Evolutionary conservation across 371 early-diverging fungal genomes (phyloP).

Genomic region (Ecytonucleospora hepatopenaei): DNA sequence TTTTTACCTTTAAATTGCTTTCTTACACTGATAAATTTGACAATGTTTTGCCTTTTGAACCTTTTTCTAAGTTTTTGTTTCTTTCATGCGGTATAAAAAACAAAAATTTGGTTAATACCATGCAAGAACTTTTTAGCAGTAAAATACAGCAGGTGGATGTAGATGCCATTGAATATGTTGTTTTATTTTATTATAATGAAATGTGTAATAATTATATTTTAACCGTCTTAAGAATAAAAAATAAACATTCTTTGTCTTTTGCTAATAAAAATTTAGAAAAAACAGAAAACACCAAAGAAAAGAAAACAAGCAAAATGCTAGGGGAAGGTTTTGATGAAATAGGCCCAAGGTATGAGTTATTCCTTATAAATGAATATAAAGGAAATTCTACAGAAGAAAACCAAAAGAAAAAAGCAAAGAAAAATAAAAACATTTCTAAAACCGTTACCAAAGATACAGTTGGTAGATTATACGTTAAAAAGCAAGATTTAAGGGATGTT

Average conservation of each 20-base stretch:
- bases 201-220: constrained; percentile 20
- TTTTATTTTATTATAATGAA: constrained; percentile 27
- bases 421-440: constrained; percentile 31
- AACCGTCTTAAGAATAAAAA: too few relatives aligned
- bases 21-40: too few relatives aligned
- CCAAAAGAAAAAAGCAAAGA: constrained; percentile 2
- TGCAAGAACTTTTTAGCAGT: constrained; percentile 13
- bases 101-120: too few relatives aligned
- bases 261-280: too few relatives aligned
- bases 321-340: not conserved
- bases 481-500: constrained; percentile 43
- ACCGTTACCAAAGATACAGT: constrained; percentile 38
- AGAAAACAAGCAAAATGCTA: too few relatives aligned
- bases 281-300: too few relatives aligned
- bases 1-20: too few relatives aligned
- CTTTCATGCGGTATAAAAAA: too few relatives aligned
- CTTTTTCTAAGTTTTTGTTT: too few relatives aligned
- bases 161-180: constrained; percentile 28
- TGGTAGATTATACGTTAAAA: constrained; percentile 43
- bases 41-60: too few relatives aligned
- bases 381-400: constrained; percentile 22
- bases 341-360: not conserved
- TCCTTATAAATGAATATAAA: too few relatives aligned
- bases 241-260: too few relatives aligned
- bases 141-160: constrained; percentile 21